These are phyloP conservation scores for Aspergillus oerlinghausenensis DNA, from an alignment of 2,329 filamentous ascomycete species.

Conservation along the genomic window DNA sequence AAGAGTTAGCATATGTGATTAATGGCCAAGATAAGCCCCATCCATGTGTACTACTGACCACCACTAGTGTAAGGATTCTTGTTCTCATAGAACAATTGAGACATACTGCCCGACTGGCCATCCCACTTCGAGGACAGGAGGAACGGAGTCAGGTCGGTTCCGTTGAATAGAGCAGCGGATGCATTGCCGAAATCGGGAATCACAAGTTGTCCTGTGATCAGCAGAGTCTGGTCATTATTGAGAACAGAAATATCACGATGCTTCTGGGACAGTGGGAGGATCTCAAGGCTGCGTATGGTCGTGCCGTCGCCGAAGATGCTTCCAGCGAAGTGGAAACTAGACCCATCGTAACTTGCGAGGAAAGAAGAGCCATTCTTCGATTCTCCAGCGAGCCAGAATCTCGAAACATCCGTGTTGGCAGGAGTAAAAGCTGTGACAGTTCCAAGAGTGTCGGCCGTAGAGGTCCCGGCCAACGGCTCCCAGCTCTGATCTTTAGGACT, in stretches of 20 bases:
- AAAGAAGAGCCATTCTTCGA: slow-evolving; percentile 65
- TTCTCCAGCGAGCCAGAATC: slow-evolving; percentile 79
- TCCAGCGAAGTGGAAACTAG: slow-evolving; percentile 63
- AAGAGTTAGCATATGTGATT: slow-evolving; percentile 8
- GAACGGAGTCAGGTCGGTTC: slow-evolving; percentile 72
- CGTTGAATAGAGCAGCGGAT: slow-evolving; percentile 84
- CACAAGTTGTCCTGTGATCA: slow-evolving; percentile 79
- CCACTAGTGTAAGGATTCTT: slow-evolving; percentile 66
- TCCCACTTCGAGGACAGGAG: slow-evolving; percentile 67
- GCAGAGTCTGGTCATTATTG: slow-evolving; percentile 62
- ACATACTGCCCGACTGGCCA: slow-evolving; percentile 67
- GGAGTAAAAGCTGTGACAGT: slow-evolving; percentile 71
- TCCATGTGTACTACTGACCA: slow-evolving; percentile 46
- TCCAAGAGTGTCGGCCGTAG: slow-evolving; percentile 60
- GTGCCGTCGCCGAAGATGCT: slow-evolving; percentile 61
- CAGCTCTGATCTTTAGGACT: slow-evolving; percentile 65
- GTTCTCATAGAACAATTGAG: slow-evolving; percentile 77
- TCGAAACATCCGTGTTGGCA: slow-evolving; percentile 65
- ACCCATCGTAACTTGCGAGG: slow-evolving; percentile 76
- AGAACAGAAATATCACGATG: slow-evolving; percentile 65
- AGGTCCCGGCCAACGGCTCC: slow-evolving; percentile 53
- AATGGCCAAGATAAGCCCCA: slow-evolving; percentile 1
- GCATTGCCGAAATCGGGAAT: slow-evolving; percentile 73
- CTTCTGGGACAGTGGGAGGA: slow-evolving; percentile 65
- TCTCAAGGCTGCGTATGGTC: slow-evolving; percentile 71